A percentile compares a stretch with the other conserved stretches of the same genome.
These are phyloP conservation scores for Cladophialophora exuberans DNA, from an alignment of 2,329 filamentous ascomycete genomes.

Conservation along the genomic window DNA sequence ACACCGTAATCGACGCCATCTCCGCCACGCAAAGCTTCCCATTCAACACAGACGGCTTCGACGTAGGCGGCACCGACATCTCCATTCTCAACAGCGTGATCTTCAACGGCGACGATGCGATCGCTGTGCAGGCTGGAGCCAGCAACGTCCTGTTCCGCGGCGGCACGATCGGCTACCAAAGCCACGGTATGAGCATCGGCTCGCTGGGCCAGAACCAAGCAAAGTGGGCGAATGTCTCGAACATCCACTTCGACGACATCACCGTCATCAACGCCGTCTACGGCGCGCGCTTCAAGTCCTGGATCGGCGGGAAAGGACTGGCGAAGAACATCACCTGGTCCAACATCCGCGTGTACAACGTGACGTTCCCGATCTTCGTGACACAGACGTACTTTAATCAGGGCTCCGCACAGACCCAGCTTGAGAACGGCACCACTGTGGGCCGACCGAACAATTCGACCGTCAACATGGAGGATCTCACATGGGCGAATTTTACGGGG, in stretches of 20 bases:
- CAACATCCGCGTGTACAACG: constrained; percentile 49
- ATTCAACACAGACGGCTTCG: constrained; percentile 47
- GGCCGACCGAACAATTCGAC: constrained; percentile 43
- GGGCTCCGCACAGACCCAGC: constrained; percentile 37
- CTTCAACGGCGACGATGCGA: constrained; percentile 51
- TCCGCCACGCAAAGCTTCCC: constrained; percentile 43
- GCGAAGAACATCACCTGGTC: constrained; percentile 50
- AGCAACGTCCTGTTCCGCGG: constrained; percentile 44
- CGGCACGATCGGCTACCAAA: constrained; percentile 49
- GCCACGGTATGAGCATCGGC: constrained; percentile 50
- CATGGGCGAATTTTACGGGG: constrained; percentile 46
- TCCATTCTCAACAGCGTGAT: constrained; percentile 39
- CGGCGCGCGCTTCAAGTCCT: constrained; percentile 50
- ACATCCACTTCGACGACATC: constrained; percentile 49
- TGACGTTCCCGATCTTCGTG: constrained; percentile 52
- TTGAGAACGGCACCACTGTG: constrained; percentile 32
- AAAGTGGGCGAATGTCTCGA: constrained; percentile 44
- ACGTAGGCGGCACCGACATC: constrained; percentile 37
- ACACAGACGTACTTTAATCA: constrained; percentile 51
- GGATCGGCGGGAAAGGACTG: constrained; percentile 47
- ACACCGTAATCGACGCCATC: constrained; percentile 46
- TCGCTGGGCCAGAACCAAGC: constrained; percentile 45
- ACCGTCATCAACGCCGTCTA: constrained; percentile 48
- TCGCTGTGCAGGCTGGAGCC: constrained; percentile 45
- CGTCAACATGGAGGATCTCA: constrained; percentile 49